These are phyloP conservation scores for Fusarium acutatum DNA, from an alignment of 2,329 filamentous ascomycete genomes.

Conservation along the genomic window DNA sequence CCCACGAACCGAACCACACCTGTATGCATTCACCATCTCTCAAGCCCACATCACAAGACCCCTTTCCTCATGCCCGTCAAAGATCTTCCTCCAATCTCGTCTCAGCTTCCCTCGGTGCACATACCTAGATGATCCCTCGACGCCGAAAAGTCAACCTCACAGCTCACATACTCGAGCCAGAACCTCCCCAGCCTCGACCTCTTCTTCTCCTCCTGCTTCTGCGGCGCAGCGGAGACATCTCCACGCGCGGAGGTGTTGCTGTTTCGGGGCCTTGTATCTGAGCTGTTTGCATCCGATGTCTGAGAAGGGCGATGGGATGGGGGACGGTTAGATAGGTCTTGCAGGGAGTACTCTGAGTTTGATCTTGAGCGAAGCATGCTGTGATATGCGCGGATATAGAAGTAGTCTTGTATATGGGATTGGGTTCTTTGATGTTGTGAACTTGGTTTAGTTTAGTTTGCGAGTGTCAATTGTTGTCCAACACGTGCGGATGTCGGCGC, in stretches of 20 bases:
- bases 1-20: not conserved
- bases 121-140: conserved; percentile 42
- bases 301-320: not conserved
- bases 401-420: not conserved
- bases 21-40: not conserved
- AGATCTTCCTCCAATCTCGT: conserved; percentile 27
- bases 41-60: not conserved
- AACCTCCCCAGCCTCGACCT: conserved; percentile 18
- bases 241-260: conserved; percentile 20
- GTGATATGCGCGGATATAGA: not conserved
- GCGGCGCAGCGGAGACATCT: conserved; percentile 37
- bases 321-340: conserved; percentile 20
- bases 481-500: conserved; percentile 26
- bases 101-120: not conserved
- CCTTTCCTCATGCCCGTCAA: not conserved
- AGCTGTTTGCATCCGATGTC: not conserved
- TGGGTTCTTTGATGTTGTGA: not conserved
- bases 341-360: conserved; percentile 35
- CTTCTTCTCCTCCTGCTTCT: not conserved
- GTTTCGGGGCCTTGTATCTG: conserved; percentile 2
- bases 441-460: not conserved
- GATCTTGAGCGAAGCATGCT: conserved; percentile 25
- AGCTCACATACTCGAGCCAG: conserved; percentile 37
- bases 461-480: conserved; percentile 5
- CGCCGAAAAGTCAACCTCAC: conserved; percentile 36